phyloP scores from a whole-genome alignment of 2,329 filamentous ascomycete species.

The Daldinia sp. region DNA sequence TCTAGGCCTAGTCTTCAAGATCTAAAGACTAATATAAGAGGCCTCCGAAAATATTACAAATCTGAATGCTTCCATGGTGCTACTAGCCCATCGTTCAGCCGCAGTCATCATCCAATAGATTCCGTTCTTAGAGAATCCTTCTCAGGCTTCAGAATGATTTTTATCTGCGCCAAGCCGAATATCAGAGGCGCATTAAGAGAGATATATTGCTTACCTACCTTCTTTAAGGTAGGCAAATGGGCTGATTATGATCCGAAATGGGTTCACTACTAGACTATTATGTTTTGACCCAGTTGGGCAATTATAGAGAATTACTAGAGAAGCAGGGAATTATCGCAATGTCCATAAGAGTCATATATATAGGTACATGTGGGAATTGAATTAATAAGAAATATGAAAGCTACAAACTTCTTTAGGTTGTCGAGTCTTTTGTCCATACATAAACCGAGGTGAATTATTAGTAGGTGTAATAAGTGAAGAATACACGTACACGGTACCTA shows the following conservation, averaged over 20 bases:
- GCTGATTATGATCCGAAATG: background rate
- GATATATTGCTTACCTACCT: no score
- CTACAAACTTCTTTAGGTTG: no score
- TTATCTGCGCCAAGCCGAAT: conserved; percentile 10
- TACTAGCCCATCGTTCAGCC: conserved; percentile 19
- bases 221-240: no score
- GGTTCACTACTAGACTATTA: no score
- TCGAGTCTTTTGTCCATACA: no score
- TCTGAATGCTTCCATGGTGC: background rate
- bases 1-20: background rate
- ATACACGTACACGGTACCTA: background rate
- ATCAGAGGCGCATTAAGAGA: background rate
- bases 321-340: background rate
- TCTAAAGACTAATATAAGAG: background rate
- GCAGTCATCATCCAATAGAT: conserved; percentile 18
- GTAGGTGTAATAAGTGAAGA: background rate
- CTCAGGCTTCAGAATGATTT: conserved; percentile 1
- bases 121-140: conserved; percentile 14
- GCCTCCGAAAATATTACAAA: conserved; percentile 7
- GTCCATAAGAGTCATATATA: no score
- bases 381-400: no score
- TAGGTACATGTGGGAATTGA: no score
- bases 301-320: background rate
- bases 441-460: no score
- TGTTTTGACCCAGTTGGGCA: no score